Conservation (phyloP, 345 rosid species). For the Angophora floribunda region DNA sequence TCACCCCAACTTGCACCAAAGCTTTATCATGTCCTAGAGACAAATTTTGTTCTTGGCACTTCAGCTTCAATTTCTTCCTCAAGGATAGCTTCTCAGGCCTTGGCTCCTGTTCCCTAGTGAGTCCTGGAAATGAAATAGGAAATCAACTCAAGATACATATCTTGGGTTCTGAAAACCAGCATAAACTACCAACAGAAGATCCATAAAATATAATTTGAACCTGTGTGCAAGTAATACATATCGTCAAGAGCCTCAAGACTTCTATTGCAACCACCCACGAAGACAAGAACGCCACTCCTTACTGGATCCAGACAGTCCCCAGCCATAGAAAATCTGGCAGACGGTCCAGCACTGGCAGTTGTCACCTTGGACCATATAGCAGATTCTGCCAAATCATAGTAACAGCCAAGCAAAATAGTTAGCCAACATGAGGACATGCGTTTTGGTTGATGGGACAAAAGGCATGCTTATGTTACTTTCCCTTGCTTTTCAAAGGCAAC, state of each 20-base stretch:
- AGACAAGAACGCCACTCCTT: conserved; percentile 60
- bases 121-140: conserved; percentile 26
- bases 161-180: background rate
- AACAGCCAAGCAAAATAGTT: background rate
- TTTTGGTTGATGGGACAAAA: background rate
- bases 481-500: background rate
- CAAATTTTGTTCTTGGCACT: conserved; percentile 77
- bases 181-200: background rate
- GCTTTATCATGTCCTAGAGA: conserved; percentile 36
- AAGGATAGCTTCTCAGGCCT: conserved; percentile 64
- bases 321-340: conserved; percentile 88
- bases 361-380: conserved; percentile 73
- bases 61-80: conserved; percentile 85
- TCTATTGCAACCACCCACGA: conserved; percentile 93
- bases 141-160: background rate
- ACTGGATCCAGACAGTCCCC: conserved; percentile 90
- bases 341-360: conserved; percentile 74
- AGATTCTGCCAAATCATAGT: conserved; percentile 40
- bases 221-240: conserved; percentile 84
- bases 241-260: conserved; percentile 94
- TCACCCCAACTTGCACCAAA: conserved; percentile 33
- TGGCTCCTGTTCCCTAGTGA: conserved; percentile 45
- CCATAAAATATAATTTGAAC: conserved; percentile 17
- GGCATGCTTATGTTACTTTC: background rate
- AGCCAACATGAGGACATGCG: background rate